A percentile compares a stretch with the other conserved stretches of the same genome.
Evolutionary conservation across 2,329 filamentous ascomycete species (phyloP).

Genomic region (Sphaceloma murrayae): DNA sequence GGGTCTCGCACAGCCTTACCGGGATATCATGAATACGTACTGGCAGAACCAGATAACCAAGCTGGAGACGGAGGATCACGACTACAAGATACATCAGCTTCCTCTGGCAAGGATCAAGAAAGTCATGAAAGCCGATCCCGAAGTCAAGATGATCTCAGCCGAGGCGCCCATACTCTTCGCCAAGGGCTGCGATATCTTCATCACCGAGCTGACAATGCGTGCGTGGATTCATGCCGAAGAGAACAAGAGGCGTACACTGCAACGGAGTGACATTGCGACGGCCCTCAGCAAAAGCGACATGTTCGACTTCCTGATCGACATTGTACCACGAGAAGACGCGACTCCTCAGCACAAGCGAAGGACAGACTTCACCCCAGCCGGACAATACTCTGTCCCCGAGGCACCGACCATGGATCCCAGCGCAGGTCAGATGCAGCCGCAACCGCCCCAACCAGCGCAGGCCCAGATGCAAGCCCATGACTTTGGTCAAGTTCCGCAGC

Average conservation of each 20-base stretch:
- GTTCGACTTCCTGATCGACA: slow-evolving; percentile 99
- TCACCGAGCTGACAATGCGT: slow-evolving; percentile 91
- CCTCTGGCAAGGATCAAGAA: slow-evolving; percentile 99
- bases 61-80: slow-evolving; percentile 87
- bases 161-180: slow-evolving; percentile 97
- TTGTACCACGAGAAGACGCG: slow-evolving; percentile 91
- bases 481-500: slow-evolving; percentile 28
- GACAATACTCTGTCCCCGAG: slow-evolving; percentile 43
- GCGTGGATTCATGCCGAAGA: slow-evolving; percentile 99
- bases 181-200: slow-evolving; percentile 75
- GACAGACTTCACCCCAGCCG: slow-evolving; percentile 29
- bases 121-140: slow-evolving; percentile 98
- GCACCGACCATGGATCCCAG: slow-evolving; percentile 36
- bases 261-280: slow-evolving; percentile 92
- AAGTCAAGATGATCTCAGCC: slow-evolving; percentile 99
- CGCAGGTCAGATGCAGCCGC: slow-evolving; percentile 27
- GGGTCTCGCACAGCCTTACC: slow-evolving; percentile 82
- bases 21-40: slow-evolving; percentile 96
- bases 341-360: slow-evolving; percentile 69
- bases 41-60: slow-evolving; percentile 98
- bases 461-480: slow-evolving; percentile 27
- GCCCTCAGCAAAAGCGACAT: slow-evolving; percentile 96
- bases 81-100: slow-evolving; percentile 96
- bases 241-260: slow-evolving; percentile 91
- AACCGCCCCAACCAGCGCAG: slow-evolving; percentile 21